These are phyloP conservation scores for Linum trigynum DNA, from an alignment of 345 rosid genomes.

Conservation along the genomic window DNA sequence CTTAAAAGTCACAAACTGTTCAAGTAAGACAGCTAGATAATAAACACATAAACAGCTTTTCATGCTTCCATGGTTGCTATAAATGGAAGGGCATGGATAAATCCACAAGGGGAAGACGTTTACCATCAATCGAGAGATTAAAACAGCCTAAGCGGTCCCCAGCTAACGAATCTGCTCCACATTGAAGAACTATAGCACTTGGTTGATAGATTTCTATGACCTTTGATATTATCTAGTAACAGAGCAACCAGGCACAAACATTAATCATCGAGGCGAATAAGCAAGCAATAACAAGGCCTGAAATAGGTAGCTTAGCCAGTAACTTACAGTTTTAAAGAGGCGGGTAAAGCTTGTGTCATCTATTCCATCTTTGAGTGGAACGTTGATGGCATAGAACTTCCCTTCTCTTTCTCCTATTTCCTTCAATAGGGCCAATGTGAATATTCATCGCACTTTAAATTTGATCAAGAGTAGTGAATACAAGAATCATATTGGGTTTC, in stretches of 20 bases:
- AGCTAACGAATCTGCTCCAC: slow-evolving; percentile 99
- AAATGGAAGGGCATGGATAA: neutral
- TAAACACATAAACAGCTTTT: no score
- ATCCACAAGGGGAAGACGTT: slow-evolving; percentile 27
- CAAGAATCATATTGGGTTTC: no score
- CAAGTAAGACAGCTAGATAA: no score
- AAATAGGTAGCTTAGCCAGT: slow-evolving; percentile 5
- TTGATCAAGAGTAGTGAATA: slow-evolving; percentile 10
- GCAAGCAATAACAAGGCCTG: slow-evolving; percentile 3
- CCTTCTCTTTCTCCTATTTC: slow-evolving; percentile 97
- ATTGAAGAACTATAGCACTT: slow-evolving; percentile 90
- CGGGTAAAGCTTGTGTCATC: slow-evolving; percentile 90
- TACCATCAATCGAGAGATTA: slow-evolving; percentile 98
- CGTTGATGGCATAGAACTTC: slow-evolving; percentile 89
- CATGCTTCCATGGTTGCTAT: no score
- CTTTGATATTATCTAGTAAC: slow-evolving; percentile 62
- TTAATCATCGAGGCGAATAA: slow-evolving; percentile 5
- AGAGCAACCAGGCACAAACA: slow-evolving; percentile 12
- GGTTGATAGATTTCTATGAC: slow-evolving; percentile 90
- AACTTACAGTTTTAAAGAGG: slow-evolving; percentile 81
- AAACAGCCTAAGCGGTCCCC: slow-evolving; percentile 96
- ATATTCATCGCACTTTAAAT: slow-evolving; percentile 12
- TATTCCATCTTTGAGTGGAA: slow-evolving; percentile 94
- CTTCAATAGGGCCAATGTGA: slow-evolving; percentile 40
- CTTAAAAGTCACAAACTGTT: neutral